A percentile compares a stretch with the other conserved stretches of the same genome.
Evolutionary conservation across 2,329 filamentous ascomycete species (phyloP).

Genomic region (Verticillium zaregamsianum): DNA sequence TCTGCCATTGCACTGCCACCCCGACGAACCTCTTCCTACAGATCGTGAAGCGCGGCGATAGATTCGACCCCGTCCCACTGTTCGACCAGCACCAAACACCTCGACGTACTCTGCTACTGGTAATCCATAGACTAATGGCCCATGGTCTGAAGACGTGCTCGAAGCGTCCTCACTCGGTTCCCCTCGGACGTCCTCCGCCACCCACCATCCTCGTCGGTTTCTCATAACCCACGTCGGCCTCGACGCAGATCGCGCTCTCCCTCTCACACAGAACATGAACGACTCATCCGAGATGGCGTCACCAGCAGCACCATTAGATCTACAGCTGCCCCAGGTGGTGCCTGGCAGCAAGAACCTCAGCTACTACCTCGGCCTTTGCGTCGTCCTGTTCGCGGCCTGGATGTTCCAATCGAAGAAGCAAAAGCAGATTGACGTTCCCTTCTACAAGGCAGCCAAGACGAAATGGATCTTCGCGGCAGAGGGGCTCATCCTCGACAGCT

Average conservation of each 20-base stretch:
- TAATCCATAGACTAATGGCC: not conserved
- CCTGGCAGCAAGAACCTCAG: constrained; percentile 25
- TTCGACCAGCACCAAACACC: too few relatives aligned
- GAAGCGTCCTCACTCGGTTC: not conserved
- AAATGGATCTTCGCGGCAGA: constrained; percentile 50
- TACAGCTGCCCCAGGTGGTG: constrained; percentile 21
- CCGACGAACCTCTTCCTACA: not conserved
- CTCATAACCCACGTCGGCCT: not conserved
- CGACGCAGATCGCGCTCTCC: not conserved
- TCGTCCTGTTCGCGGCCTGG: constrained; percentile 32
- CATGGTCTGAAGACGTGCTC: not conserved
- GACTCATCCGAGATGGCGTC: constrained; percentile 11
- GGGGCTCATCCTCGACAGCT: constrained; percentile 42
- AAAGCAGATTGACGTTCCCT: constrained; percentile 32
- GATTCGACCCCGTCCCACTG: not conserved
- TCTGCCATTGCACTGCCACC: not conserved
- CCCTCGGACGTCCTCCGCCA: not conserved
- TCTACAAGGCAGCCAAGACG: constrained; percentile 42
- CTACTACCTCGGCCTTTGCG: constrained; percentile 36
- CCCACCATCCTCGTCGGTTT: not conserved
- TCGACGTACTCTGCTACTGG: not conserved
- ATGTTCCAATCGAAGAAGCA: constrained; percentile 29
- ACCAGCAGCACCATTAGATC: constrained; percentile 15
- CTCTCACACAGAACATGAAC: constrained; percentile 6
- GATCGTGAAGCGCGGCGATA: not conserved